These are phyloP conservation scores for Spergularia azorica DNA, from an alignment of 179 eudicot species.

Conservation along the genomic window DNA sequence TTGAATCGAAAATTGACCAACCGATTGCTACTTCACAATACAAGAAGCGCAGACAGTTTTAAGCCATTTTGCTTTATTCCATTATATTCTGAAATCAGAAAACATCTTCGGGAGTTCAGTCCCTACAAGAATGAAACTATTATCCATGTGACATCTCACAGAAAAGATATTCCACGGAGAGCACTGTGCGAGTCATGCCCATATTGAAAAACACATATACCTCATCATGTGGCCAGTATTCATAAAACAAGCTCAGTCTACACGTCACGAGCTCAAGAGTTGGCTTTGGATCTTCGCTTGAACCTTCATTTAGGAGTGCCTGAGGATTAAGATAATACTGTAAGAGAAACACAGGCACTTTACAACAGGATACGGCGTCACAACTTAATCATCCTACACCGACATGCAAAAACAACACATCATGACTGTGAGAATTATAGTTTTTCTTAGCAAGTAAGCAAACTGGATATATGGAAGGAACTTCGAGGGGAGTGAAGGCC, in stretches of 20 bases:
- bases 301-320: conserved; percentile 52
- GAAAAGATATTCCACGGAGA: not conserved
- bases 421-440: not conserved
- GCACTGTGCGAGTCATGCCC: not conserved
- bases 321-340: conserved; percentile 25
- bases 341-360: not conserved
- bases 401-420: not conserved
- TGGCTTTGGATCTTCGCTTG: conserved; percentile 27
- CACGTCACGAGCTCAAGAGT: conserved; percentile 60
- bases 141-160: not conserved
- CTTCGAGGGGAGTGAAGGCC: no score
- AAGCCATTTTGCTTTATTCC: no score
- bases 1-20: no score
- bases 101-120: no score
- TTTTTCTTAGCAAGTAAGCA: not conserved
- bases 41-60: no score
- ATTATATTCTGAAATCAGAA: no score
- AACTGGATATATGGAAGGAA: no score
- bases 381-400: conserved; percentile 1
- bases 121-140: not conserved
- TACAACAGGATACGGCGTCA: not conserved
- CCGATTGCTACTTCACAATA: no score
- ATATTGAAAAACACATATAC: conserved; percentile 29
- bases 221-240: conserved; percentile 74
- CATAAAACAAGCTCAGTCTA: conserved; percentile 61